Evolutionary conservation across 257 asterid genomes (phyloP), one percentile per base, ranked within the genome.

Genomic region (Salvia rosmarinus): DNA sequence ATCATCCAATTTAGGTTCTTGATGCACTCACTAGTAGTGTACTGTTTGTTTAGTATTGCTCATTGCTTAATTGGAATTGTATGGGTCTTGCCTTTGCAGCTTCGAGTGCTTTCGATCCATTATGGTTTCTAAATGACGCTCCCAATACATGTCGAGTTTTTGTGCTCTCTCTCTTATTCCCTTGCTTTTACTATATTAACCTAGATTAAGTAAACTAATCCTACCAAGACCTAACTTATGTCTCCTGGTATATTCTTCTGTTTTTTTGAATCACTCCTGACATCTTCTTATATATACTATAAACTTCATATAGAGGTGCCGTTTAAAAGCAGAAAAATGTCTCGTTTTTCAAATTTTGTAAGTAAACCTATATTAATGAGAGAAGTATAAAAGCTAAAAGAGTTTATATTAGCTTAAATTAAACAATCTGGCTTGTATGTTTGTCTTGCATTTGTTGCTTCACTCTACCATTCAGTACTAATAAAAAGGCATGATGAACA

Each of bases 101-200:
- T 72, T 61, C 19, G 16, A 34, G 13, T 49, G 54, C 8, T 59
- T 39, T 65, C 4, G 17, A 47, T 66, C 17, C 71, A 37, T 37
- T 23, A 23, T 35, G 8, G 25, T 69, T 40, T 23, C 23, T 70
- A 37, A 39, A 19, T 35, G 16, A 47, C 21, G 3, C 75, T 55
- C 67, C 65, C 32, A 55, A 21, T 55, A 40, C n/a, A n/a, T n/a
- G n/a, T 51, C 49, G 20, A 13, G 3, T 37, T 13, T 9, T 63
- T 34, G 0, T 42, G n/a, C 20, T 25, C 30, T 44, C 39, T 46
- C 37, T 11, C 71, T 37, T 14, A 81, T 71, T 78, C 83, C 65
- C 51, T 82, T 14, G 25, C 30, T 32, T 32, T 30, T 4, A 17
- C n/a, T n/a, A n/a, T 42, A 3, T 44, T 11, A 40, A 64, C 56